Percentiles rank a stretch among this genome's conserved stretches.
Evolutionary conservation across 805 yeast genomes (phyloP).

Genomic region (Candida chauliodis): DNA sequence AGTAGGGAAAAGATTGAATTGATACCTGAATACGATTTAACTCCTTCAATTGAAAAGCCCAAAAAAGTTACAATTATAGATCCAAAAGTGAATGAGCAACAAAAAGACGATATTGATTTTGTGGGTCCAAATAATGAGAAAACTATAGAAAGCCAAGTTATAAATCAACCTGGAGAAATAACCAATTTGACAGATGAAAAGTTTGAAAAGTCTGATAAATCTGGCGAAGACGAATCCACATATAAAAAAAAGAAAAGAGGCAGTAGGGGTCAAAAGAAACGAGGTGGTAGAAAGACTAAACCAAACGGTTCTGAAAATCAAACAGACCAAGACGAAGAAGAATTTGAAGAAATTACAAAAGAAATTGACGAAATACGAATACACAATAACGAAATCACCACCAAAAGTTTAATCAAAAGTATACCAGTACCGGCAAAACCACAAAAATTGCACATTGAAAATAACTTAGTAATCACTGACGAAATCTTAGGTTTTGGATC

Average conservation of each 20-base stretch:
- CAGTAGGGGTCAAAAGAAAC: conserved; percentile 70
- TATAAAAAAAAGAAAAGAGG: conserved; percentile 77
- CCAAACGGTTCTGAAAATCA: conserved; percentile 5
- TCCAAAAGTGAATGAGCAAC: not conserved
- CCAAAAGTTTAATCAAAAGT: conserved; percentile 27
- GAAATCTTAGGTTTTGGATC: conserved; percentile 91
- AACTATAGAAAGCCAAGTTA: conserved; percentile 15
- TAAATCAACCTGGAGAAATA: too few species aligned
- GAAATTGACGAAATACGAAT: conserved; percentile 9
- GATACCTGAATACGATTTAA: conserved; percentile 1
- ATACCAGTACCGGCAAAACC: conserved; percentile 16
- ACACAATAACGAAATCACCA: conserved; percentile 22
- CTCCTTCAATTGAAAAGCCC: not conserved
- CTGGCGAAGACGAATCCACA: conserved; percentile 14
- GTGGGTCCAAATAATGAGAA: conserved; percentile 12
- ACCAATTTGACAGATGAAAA: too few species aligned
- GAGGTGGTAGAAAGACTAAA: conserved; percentile 43
- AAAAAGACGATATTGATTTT: conserved; percentile 7
- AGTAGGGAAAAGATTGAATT: conserved; percentile 2
- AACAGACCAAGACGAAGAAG: conserved; percentile 7
- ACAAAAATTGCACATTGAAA: conserved; percentile 40
- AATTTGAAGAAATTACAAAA: conserved; percentile 10
- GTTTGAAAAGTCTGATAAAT: conserved; percentile 10
- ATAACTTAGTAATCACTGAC: conserved; percentile 61
- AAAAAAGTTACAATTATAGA: conserved; percentile 21